phyloP scores from a whole-genome alignment of 2,329 filamentous ascomycete species.

The Leptosphaerulina australis region DNA sequence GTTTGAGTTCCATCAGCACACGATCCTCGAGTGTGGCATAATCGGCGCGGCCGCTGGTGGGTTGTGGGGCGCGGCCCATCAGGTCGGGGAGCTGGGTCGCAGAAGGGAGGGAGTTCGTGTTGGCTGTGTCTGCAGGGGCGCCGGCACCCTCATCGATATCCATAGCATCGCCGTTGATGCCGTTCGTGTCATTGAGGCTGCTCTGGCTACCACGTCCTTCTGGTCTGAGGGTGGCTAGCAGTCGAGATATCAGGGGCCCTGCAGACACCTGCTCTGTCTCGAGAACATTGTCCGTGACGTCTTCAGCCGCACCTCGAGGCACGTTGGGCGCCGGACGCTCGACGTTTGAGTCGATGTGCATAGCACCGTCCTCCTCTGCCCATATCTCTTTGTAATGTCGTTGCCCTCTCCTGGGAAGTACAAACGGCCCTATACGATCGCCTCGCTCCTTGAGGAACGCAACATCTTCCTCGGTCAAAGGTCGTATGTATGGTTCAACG shows the following conservation, averaged over 20 bases:
- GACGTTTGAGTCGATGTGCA: conserved; percentile 71
- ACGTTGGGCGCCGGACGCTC: conserved; percentile 79
- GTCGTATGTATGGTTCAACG: conserved; percentile 87
- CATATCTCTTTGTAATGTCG: conserved; percentile 88
- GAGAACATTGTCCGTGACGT: conserved; percentile 82
- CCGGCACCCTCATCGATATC: conserved; percentile 55
- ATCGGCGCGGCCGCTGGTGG: conserved; percentile 72
- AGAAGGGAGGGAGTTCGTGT: conserved; percentile 59
- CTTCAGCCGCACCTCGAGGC: conserved; percentile 81
- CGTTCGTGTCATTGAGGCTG: conserved; percentile 61
- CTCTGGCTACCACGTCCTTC: conserved; percentile 67
- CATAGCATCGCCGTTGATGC: conserved; percentile 56
- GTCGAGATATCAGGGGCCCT: conserved; percentile 80
- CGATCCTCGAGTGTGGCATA: conserved; percentile 88
- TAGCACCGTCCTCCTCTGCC: conserved; percentile 88
- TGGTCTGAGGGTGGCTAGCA: conserved; percentile 81
- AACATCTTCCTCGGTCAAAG: conserved; percentile 90
- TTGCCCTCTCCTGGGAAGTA: conserved; percentile 83
- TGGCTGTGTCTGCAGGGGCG: conserved; percentile 42
- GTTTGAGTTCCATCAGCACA: conserved; percentile 85
- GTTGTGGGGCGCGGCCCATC: conserved; percentile 77
- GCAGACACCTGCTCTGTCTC: conserved; percentile 90
- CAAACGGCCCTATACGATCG: conserved; percentile 80
- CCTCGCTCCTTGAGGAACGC: conserved; percentile 88
- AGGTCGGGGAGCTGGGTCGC: conserved; percentile 83